Base-by-base conservation (phyloP, 2,329 filamentous ascomycete genomes). In the Orbilia brochopaga region DNA sequence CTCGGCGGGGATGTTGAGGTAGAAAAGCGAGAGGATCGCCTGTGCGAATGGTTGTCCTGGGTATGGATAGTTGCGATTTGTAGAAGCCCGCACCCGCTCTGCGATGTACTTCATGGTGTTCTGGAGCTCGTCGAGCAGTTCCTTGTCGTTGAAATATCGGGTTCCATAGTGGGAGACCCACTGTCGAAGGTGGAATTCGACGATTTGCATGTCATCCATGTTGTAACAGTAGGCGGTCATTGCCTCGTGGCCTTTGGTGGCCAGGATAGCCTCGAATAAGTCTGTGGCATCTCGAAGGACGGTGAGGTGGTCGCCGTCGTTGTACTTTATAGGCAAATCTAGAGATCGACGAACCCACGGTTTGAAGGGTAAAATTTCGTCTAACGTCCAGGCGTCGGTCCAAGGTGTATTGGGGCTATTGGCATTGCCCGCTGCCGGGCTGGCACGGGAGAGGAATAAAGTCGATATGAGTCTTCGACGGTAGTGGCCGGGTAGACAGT, bases 1-100 rank as follows among this genome's bases (percentile, higher is more conserved):
- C 35, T 61, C 52, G 1, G 46, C 19, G 2, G 67, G 67, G 27
- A 72, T 19, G n/a, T 57, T 48, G 24, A 59, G 60, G 24, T 65
- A 61, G n/a, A 64, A 65, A 13, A 72, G 15, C 5, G 67, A 72
- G 1, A 65, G 42, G 17, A 72, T 57, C 7, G 67, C 67, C 44
- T 65, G 67, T 4, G 67, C 67, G 15, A 56, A 72, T 23, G 60
- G 51, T 11, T 57, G 48, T 1, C 60, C 67, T 1, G 60, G 40
- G 1, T 19, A 13, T 1, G 50, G 44, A 4, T 52, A 50, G 10
- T 42, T 17, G 15, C 11, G n/a, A 30, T 48, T 15, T 13, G 10
- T 2, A n/a, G 32, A 17, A 4, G 60, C 32, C 21, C 24, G 27
- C 21, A 61, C 21, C 17, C 55, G 60, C 17, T 19, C 13, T 24